Evolutionary conservation across 2,329 filamentous ascomycete species (phyloP), one percentile per base, ranked within the genome.

Genomic region (Ophiognomonia clavigignenti-juglandacearum): DNA sequence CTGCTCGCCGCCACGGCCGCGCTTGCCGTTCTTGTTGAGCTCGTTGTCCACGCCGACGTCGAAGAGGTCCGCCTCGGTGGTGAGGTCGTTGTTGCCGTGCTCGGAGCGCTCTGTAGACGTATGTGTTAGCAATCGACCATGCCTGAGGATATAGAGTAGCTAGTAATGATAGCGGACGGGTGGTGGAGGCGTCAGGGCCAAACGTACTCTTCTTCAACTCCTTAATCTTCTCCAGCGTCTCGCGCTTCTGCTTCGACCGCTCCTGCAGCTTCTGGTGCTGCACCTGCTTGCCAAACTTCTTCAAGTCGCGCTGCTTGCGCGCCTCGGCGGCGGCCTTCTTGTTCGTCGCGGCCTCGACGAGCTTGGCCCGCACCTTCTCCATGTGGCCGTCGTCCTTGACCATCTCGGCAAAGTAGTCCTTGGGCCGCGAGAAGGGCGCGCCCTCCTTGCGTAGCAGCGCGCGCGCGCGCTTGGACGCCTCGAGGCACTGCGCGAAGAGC

Each of bases 221-320:
- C 70, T 91, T 90, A 62, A 98, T 96, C 78, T 96, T 96, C 58
- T 97, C 93, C 54, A 98, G 73, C 4, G 90, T 95, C 54, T 95
- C 88, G 59, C 82, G 83, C 83, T 96, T 96, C 62, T 84, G 85
- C 77, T 95, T 95, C 42, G 88, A 83, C 40, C 93, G 78, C 78
- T 98, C 92, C 71, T 97, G 92, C 66, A 95, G 71, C 75, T 96
- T 96, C 50, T 91, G 91, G 51, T 96, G 82, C 74, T 98, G 93
- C 44, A 97, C 93, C 67, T 95, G 88, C 74, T 98, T 98, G 65
- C 93, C 93, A 64, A 97, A 98, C 73, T 97, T 98, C 83, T 96
- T 97, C 60, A 97, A 75, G 66, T 98, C 93, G 54, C 93, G 79
- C 72, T 92, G 85, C 71, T 90, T 90, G 64, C 90, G 82, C 6